Evolutionary conservation across 164 flowering plant species (phyloP).

Genomic region (grape (Vitis vinifera)): ASM3070453v1 NC_081810.1:8462001-8462500

Average conservation of each 20-base stretch:
- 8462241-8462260: too few relatives aligned
- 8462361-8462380: too few relatives aligned
- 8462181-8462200: neutral
- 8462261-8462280: too few relatives aligned
- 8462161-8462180: slow-evolving; percentile 49
- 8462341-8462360: too few relatives aligned
- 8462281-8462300: too few relatives aligned
- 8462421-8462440: slow-evolving; percentile 70
- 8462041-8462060: slow-evolving; percentile 77
- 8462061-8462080: slow-evolving; percentile 80
- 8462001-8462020: neutral
- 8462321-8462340: too few relatives aligned
- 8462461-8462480: slow-evolving; percentile 85
- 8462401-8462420: slow-evolving; percentile 67
- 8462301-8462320: too few relatives aligned
- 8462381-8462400: slow-evolving; percentile 39
- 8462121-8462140: slow-evolving; percentile 91
- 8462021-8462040: neutral
- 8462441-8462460: slow-evolving; percentile 73
- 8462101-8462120: slow-evolving; percentile 73
- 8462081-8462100: slow-evolving; percentile 88
- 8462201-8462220: too few relatives aligned
- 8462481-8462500: slow-evolving; percentile 88
- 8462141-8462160: slow-evolving; percentile 94
- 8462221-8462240: too few relatives aligned